Base-by-base conservation (phyloP, 139 green algal species). In the Chlorella vulgaris region DNA sequence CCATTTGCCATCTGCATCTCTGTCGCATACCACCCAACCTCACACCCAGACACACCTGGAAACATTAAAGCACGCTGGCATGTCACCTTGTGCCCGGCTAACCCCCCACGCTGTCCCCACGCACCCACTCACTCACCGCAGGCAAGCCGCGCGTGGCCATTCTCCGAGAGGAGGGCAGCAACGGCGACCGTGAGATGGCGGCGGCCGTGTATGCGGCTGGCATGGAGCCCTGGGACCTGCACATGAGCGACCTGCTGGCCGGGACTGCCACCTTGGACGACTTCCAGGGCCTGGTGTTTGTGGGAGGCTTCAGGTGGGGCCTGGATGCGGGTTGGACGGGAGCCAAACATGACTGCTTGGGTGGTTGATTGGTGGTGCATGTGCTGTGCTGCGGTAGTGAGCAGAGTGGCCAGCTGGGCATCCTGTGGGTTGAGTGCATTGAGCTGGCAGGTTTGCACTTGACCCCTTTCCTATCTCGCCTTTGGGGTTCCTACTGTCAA, bases 131-230 rank as follows among this genome's bases (percentile, higher is more conserved):
- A 15, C 55, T n/a, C 39, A 78, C 15, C 36, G 81, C 69, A 61
- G 74, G 29, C 61, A 87, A 89, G 74, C 85, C 91, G 13, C 84
- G 89, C 15, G 95, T 99, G 66, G 95, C 95, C 15, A 86, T 99
- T 71, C 84, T 98, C n/a, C 90, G 97, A 18, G 97, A 99, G 86
- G 97, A 99, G 87, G 97, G 97, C 81, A 93, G 78, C 91, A 99
- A 99, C 81, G 97, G 97, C 31, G 97, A 99, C 87, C 83, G 97
- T 26, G 97, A 99, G 89, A 99, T 99, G 97, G 89, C 93, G 0
- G 93, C 96, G 0, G 96, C 95, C 13, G 82, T 97, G 21, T 93
- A 88, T 35, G 87, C 89, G 29, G 93, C 92, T 0, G 95, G 95
- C 81, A 91, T 99, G 90, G 91, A 99, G 89, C 94, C 97, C 1